Conservation (phyloP, 306 rosid genomes). For the Boehmeria nivea region DNA sequence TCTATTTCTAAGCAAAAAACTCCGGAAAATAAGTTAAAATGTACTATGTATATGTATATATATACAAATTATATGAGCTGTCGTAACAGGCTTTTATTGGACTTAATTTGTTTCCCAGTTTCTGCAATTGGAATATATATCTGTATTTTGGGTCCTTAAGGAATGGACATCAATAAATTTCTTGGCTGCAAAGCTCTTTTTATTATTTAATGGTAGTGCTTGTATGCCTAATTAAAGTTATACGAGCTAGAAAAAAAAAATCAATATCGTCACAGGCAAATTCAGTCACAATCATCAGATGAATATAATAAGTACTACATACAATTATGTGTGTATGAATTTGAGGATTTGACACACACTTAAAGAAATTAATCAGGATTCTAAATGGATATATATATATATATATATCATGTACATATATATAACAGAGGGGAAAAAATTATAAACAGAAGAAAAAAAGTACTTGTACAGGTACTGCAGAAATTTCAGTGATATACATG, state of each 20-base stretch:
- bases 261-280: not conserved
- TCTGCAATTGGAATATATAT: not conserved
- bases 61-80: not conserved
- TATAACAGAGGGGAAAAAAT: not conserved
- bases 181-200: not conserved
- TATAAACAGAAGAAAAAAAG: not conserved
- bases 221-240: not conserved
- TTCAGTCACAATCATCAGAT: too few species aligned
- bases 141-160: not conserved
- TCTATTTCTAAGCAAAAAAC: not conserved
- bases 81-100: slow-evolving; percentile 9
- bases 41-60: too few species aligned
- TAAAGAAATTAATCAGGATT: too few species aligned
- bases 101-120: not conserved
- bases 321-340: too few species aligned
- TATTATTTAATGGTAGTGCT: not conserved
- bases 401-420: too few species aligned
- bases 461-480: not conserved
- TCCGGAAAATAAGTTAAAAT: not conserved
- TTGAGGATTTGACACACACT: too few species aligned
- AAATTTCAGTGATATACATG: not conserved
- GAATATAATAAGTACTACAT: too few species aligned
- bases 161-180: not conserved
- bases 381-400: too few species aligned
- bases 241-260: not conserved